Evolutionary conservation across 805 yeast genomes (phyloP), one percentile per base, ranked within the genome.

Genomic region (Ogataea ramenticola): DNA sequence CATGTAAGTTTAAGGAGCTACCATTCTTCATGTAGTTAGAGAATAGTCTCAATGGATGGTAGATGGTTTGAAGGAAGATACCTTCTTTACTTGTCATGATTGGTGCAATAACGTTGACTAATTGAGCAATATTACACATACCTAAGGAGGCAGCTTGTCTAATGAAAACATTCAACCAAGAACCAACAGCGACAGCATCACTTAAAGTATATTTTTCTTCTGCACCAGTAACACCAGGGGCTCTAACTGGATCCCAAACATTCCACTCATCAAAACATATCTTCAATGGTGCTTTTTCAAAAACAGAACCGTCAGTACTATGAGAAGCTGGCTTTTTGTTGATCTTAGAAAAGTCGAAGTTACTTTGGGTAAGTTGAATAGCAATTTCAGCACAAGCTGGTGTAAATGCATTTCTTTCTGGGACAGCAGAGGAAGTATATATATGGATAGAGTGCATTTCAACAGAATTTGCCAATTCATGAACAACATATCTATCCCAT

Each of bases 251-350:
- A 46, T 63, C 67, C 67, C 67, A 63, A 19, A 62, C 66, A 37
- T 62, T 62, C 67, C 67, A 62, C 47, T 62, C 67, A 47, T 62
- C 67, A 45, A 61, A 62, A 42, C 61, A 55, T 27, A 62, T 58
- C 43, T 53, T 58, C 19, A 55, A 56, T 22, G 48, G 47, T n/a
- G 45, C 40, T 16, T 44, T 43, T 4, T 5, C 14, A 10, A 37
- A 39, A 22, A 46, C 41, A 2, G 46, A 39, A 37, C 45, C 47
- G n/a, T 50, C 45, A 20, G 42, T 45, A 12, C 43, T 41, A 5
- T 50, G 48, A 9, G 46, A 39, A 7, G 17, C 31, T 11, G 43
- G 39, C n/a, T 41, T 43, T n/a, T 57, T 45, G 19, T 50, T 49
- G 31, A 57, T 50, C 20, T 50, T 53, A 3, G 67, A 66, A 29